Percentiles rank a stretch among this genome's conserved stretches.
Evolutionary conservation across 1,139 yeast species (phyloP).

Genomic region (Kodamaea sp.): DNA sequence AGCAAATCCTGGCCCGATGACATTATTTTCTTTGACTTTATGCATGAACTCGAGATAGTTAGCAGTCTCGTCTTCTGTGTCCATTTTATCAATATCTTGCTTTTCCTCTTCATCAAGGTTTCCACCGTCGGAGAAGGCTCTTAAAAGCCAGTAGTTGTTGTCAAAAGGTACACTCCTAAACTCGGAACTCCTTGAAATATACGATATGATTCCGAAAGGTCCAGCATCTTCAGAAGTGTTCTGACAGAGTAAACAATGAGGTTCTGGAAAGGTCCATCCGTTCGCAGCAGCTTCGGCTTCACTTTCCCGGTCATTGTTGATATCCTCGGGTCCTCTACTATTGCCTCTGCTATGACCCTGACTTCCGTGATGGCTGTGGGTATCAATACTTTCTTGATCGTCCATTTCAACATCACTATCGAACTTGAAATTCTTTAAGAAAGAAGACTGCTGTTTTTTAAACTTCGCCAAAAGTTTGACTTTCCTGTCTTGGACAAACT

Average conservation of each 20-base stretch:
- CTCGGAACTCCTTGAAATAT: constrained; percentile 59
- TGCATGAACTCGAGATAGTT: constrained; percentile 42
- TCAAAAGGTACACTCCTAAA: constrained; percentile 66
- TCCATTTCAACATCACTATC: constrained; percentile 37
- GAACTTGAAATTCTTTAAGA: constrained; percentile 53
- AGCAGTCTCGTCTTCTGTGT: constrained; percentile 1
- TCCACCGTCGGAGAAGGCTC: constrained; percentile 57
- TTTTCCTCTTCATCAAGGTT: constrained; percentile 42
- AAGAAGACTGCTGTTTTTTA: constrained; percentile 72
- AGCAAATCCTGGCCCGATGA: constrained; percentile 75
- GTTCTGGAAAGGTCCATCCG: constrained; percentile 75
- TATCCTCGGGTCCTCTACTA: constrained; percentile 8
- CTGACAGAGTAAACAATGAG: constrained; percentile 85
- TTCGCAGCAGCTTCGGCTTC: no score
- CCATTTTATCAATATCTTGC: constrained; percentile 16
- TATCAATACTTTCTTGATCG: constrained; percentile 7
- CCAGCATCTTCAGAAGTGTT: constrained; percentile 72
- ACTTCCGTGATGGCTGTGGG: neutral
- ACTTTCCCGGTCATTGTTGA: no score
- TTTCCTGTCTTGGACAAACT: constrained; percentile 71
- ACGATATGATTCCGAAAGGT: constrained; percentile 73
- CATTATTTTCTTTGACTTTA: constrained; percentile 36
- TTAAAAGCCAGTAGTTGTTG: constrained; percentile 64
- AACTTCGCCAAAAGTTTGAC: constrained; percentile 75
- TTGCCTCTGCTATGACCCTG: neutral